Percentiles rank a stretch among this genome's conserved stretches.
Conservation (phyloP, 75 land plant genomes). For the Selaginella tamariscina region DNA sequence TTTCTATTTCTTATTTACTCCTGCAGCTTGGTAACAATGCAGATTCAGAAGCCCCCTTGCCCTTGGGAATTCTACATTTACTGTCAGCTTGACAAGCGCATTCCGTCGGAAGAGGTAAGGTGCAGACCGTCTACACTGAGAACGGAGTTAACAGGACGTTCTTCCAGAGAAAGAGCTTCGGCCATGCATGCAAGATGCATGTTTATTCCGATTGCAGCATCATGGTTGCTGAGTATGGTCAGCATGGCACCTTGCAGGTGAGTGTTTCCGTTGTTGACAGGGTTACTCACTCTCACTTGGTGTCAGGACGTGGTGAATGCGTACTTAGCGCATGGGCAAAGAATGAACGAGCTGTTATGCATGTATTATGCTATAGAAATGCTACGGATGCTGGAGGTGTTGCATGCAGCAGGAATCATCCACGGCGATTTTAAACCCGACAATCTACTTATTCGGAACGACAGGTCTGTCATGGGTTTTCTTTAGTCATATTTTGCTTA, state of each 20-base stretch:
- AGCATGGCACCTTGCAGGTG: slow-evolving; percentile 94
- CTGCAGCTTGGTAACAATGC: slow-evolving; percentile 13
- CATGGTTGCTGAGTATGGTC: slow-evolving; percentile 65
- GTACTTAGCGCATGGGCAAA: slow-evolving; percentile 39
- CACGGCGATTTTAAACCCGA: slow-evolving; percentile 99
- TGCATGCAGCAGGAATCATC: slow-evolving; percentile 69
- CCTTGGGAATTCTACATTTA: slow-evolving; percentile 99
- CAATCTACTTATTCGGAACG: slow-evolving; percentile 84
- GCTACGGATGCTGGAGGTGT: slow-evolving; percentile 72
- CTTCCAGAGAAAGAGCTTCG: slow-evolving; percentile 72
- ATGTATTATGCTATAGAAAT: slow-evolving; percentile 90
- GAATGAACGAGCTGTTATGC: slow-evolving; percentile 88
- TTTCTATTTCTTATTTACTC: background rate
- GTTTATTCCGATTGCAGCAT: slow-evolving; percentile 83
- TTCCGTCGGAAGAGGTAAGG: slow-evolving; percentile 51
- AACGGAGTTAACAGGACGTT: slow-evolving; percentile 28
- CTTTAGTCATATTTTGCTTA: background rate
- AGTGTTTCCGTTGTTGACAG: background rate
- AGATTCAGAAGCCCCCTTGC: slow-evolving; percentile 88
- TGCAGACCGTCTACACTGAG: slow-evolving; percentile 38
- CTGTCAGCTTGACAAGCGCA: slow-evolving; percentile 64
- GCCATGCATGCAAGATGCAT: slow-evolving; percentile 59
- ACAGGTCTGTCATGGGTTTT: slow-evolving; percentile 32
- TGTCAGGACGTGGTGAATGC: slow-evolving; percentile 88
- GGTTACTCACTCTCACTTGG: background rate